Evolutionary conservation across 73 alveolate species (phyloP).

Genomic region (Blepharisma japonicum): DNA sequence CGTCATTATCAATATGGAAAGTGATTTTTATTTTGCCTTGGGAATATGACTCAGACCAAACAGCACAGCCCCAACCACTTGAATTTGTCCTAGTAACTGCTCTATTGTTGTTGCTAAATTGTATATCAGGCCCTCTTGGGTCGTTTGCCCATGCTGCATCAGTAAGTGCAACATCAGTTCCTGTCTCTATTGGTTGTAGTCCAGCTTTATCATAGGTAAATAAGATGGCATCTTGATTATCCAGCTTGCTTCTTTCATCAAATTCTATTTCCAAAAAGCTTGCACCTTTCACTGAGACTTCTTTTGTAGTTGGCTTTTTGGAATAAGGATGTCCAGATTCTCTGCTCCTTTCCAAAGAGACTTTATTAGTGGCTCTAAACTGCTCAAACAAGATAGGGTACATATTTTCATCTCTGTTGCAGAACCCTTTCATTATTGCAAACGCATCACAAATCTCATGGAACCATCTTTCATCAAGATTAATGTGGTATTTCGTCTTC

Average conservation of each 20-base stretch:
- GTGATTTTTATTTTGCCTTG: slow-evolving; percentile 20
- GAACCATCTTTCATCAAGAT: slow-evolving; percentile 27
- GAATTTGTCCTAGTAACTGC: slow-evolving; percentile 32
- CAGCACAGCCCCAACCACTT: slow-evolving; percentile 34
- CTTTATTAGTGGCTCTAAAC: slow-evolving; percentile 11
- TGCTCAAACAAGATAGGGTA: slow-evolving; percentile 20
- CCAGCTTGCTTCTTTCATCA: slow-evolving; percentile 24
- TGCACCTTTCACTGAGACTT: slow-evolving; percentile 22
- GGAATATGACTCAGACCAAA: slow-evolving; percentile 12
- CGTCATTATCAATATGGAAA: slow-evolving; percentile 17
- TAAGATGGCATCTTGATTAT: not conserved
- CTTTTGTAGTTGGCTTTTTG: slow-evolving; percentile 5
- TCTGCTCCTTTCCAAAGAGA: slow-evolving; percentile 1
- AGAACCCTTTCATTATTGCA: slow-evolving; percentile 16
- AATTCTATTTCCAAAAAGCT: slow-evolving; percentile 28
- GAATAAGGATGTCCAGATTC: slow-evolving; percentile 32
- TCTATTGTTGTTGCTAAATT: not conserved
- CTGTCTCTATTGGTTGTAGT: not conserved
- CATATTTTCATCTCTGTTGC: slow-evolving; percentile 16
- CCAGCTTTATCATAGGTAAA: slow-evolving; percentile 27
- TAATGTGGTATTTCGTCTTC: not conserved
- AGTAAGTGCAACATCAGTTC: slow-evolving; percentile 8
- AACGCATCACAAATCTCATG: slow-evolving; percentile 27
- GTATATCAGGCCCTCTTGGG: slow-evolving; percentile 30
- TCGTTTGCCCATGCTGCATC: slow-evolving; percentile 30